Percentiles rank a stretch among this genome's conserved stretches.
Conservation (phyloP, 2,329 filamentous ascomycete genomes). For the Fusarium falciforme region DNA sequence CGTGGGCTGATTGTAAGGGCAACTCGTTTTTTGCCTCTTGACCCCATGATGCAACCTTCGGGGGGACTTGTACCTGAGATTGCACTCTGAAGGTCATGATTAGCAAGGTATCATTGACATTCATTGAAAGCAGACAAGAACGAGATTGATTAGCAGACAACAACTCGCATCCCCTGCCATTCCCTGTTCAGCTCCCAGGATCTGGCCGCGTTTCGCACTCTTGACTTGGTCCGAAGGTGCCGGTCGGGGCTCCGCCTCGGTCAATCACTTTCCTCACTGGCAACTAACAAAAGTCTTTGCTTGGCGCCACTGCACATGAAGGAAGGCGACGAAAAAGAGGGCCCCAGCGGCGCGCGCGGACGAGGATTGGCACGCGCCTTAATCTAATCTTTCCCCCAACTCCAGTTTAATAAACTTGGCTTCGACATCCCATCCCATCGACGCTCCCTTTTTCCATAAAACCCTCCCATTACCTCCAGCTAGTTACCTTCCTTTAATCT, state of each 20-base stretch:
- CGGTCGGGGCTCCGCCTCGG: constrained; percentile 17
- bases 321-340: background rate
- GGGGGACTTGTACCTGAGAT: constrained; percentile 16
- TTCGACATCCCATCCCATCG: constrained; percentile 9
- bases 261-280: background rate
- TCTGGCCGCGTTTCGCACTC: constrained; percentile 19
- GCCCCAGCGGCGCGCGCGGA: constrained; percentile 21
- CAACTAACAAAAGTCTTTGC: constrained; percentile 8
- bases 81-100: background rate
- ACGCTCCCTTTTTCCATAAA: constrained; percentile 36
- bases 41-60: constrained; percentile 31
- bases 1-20: constrained; percentile 30
- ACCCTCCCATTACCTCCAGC: constrained; percentile 20
- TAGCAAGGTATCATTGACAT: constrained; percentile 6
- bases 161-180: constrained; percentile 1
- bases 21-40: constrained; percentile 4
- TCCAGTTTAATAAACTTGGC: constrained; percentile 34
- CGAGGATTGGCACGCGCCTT: constrained; percentile 34
- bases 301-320: constrained; percentile 16
- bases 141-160: constrained; percentile 18
- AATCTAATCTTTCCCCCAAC: constrained; percentile 37
- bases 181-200: background rate
- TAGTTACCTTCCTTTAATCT: constrained; percentile 32
- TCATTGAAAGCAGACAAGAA: background rate
- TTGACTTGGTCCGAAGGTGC: constrained; percentile 31